Conservation (phyloP, 2,329 filamentous ascomycete species). For the Calycina herbarum region DNA sequence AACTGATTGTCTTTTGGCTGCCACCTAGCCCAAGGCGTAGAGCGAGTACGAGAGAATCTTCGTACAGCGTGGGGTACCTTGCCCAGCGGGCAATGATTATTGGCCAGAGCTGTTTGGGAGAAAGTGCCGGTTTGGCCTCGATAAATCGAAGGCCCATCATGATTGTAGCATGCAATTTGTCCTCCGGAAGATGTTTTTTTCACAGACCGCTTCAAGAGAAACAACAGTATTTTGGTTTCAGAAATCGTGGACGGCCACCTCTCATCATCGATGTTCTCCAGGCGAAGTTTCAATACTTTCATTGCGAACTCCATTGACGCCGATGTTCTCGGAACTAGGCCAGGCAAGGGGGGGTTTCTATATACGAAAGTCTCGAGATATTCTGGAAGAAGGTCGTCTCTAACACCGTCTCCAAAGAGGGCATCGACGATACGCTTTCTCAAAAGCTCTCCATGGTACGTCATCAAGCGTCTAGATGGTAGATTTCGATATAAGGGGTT, state of each 20-base stretch:
- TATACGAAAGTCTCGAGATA: slow-evolving; percentile 19
- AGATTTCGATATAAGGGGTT: slow-evolving; percentile 19
- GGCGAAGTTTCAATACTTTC: slow-evolving; percentile 18
- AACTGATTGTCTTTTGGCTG: slow-evolving; percentile 8
- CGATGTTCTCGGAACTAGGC: slow-evolving; percentile 15
- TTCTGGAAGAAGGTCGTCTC: slow-evolving; percentile 9
- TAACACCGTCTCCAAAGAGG: slow-evolving; percentile 13
- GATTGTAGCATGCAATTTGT: slow-evolving; percentile 13
- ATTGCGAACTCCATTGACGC: slow-evolving; percentile 22
- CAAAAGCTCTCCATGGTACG: slow-evolving; percentile 14
- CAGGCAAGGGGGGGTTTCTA: slow-evolving; percentile 11
- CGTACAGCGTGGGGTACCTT: too few relatives aligned
- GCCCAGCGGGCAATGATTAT: too few relatives aligned
- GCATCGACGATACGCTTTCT: slow-evolving; percentile 14
- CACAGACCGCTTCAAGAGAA: slow-evolving; percentile 13
- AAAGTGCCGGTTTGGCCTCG: slow-evolving; percentile 1
- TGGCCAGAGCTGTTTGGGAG: too few relatives aligned
- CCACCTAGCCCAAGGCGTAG: too few relatives aligned
- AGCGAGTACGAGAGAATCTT: too few relatives aligned
- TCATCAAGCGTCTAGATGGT: slow-evolving; percentile 10
- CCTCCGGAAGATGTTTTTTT: slow-evolving; percentile 15
- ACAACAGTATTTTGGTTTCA: slow-evolving; percentile 17
- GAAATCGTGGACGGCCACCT: slow-evolving; percentile 11
- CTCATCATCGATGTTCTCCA: slow-evolving; percentile 16
- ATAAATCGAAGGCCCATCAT: slow-evolving; percentile 18